A percentile compares a stretch with the other conserved stretches of the same genome.
These are phyloP conservation scores for Podospora comata DNA, from an alignment of 495 filamentous ascomycete species.

Conservation along the genomic window DNA sequence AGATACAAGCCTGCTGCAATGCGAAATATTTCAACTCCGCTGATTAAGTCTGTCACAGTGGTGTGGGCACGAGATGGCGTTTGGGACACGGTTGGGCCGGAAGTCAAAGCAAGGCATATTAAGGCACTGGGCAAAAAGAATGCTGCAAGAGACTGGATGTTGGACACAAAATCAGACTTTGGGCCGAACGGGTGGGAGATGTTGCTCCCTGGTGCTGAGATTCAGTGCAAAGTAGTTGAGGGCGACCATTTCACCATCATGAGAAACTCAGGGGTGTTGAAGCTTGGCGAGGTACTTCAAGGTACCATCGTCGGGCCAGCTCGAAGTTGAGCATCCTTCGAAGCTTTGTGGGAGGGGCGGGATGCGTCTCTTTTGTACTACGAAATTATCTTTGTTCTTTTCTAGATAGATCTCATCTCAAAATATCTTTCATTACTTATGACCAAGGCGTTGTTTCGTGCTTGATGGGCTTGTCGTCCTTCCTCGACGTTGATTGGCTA, in stretches of 20 bases:
- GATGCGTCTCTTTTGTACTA: background rate
- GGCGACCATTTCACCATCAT: constrained; percentile 25
- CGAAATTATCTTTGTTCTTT: background rate
- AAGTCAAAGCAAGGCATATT: background rate
- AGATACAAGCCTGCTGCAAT: constrained; percentile 51
- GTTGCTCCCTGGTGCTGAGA: constrained; percentile 13
- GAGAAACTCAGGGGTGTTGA: constrained; percentile 16
- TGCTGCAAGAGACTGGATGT: constrained; percentile 23
- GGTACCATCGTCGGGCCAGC: background rate
- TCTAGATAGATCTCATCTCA: background rate
- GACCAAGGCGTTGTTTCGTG: background rate
- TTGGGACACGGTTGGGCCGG: constrained; percentile 23
- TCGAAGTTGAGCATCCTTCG: background rate
- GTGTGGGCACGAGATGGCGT: constrained; percentile 21
- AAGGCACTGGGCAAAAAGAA: constrained; percentile 6
- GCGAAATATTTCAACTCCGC: background rate
- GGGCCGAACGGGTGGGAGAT: constrained; percentile 20
- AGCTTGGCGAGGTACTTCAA: constrained; percentile 10
- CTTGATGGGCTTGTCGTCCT: background rate
- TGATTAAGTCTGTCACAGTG: constrained; percentile 10
- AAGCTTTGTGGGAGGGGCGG: background rate
- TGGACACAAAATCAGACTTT: constrained; percentile 19
- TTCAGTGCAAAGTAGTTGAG: constrained; percentile 15
- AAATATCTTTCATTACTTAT: background rate
- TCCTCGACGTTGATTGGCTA: background rate